Evolutionary conservation across 2,329 filamentous ascomycete species (phyloP), one percentile per base, ranked within the genome.

Genomic region (Colletotrichum australisinense): DNA sequence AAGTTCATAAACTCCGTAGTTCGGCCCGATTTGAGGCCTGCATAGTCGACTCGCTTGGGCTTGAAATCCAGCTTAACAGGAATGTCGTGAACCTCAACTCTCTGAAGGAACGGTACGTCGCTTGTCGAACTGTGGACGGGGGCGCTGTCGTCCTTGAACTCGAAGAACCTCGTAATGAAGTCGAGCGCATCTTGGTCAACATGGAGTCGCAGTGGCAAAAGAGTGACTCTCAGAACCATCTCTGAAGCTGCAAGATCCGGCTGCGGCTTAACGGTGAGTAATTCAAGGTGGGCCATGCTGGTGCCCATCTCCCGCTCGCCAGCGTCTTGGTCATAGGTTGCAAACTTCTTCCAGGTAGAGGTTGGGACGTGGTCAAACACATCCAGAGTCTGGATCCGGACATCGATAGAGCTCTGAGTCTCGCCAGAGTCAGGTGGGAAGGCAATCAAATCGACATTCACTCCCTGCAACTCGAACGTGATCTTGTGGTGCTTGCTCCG

Each of bases 1-100:
- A 99, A 98, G 82, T 99, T 99, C 95, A 98, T 98, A 79, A 99
- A 97, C 81, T 99, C 97, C 0, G 95, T 97, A 0, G 97, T 98
- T 76, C 94, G 95, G 1, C 97, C 97, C 1, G 97, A 98, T 30
- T 95, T 92, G 4, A 99, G 89, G 4, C 95, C 95, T 0, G 92
- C 94, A 78, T 99, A 99, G 81, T 99, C 96, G 22, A 99, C 94
- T n/a, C 95, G 91, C 83, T 99, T 98, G 9, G 97, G 97, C 81
- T 99, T 99, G 85, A 99, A 99, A 83, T 99, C 97, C 4, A 91
- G 90, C 79, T 93, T 95, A 69, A 99, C 89, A 2, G 92, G 92
- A 28, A 99, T 90, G 4, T 94, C 91, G 76, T 94, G 93, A 59
- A 99, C 88, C 83, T 98, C 97, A 1, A 95, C 93, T 66, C 97